phyloP scores from a whole-genome alignment of 345 rosid genomes.

The Bretschneidera sinensis region DNA sequence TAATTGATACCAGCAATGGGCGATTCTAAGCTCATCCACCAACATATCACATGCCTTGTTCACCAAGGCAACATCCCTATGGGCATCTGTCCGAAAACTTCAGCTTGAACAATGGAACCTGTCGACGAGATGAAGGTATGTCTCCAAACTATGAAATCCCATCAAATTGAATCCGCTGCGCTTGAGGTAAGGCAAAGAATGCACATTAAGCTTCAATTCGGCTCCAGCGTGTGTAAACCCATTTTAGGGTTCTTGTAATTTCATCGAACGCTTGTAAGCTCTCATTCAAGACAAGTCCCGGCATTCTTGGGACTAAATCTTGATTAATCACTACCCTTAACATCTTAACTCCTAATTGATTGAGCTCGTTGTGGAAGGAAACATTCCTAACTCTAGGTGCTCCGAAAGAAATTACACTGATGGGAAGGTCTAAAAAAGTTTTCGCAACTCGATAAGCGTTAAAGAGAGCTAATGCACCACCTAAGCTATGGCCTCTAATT shows the following conservation, averaged over 20 bases:
- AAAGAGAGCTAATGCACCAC: slow-evolving; percentile 40
- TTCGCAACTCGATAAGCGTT: slow-evolving; percentile 32
- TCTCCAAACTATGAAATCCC: slow-evolving; percentile 33
- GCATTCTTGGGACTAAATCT: slow-evolving; percentile 41
- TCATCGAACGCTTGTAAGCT: slow-evolving; percentile 28
- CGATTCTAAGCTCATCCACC: slow-evolving; percentile 37
- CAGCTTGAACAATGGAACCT: slow-evolving; percentile 19
- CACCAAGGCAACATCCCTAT: slow-evolving; percentile 40
- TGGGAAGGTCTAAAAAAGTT: slow-evolving; percentile 14
- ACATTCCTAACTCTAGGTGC: slow-evolving; percentile 43
- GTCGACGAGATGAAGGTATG: slow-evolving; percentile 40
- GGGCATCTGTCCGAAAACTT: slow-evolving; percentile 21
- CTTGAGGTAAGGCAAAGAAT: slow-evolving; percentile 34
- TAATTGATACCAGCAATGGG: slow-evolving; percentile 26
- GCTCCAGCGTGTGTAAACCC: slow-evolving; percentile 44
- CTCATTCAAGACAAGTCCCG: slow-evolving; percentile 35
- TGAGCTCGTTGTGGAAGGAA: slow-evolving; percentile 31
- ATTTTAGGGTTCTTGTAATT: slow-evolving; percentile 25
- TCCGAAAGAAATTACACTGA: slow-evolving; percentile 21
- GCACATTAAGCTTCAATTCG: slow-evolving; percentile 25
- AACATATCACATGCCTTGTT: slow-evolving; percentile 38
- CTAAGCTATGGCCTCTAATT: slow-evolving; percentile 41
- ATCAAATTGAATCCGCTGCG: slow-evolving; percentile 20
- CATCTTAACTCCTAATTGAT: slow-evolving; percentile 27
- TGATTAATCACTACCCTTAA: slow-evolving; percentile 34